These are phyloP conservation scores for Tetracladium marchalianum DNA, from an alignment of 495 filamentous ascomycete genomes.

Conservation along the genomic window DNA sequence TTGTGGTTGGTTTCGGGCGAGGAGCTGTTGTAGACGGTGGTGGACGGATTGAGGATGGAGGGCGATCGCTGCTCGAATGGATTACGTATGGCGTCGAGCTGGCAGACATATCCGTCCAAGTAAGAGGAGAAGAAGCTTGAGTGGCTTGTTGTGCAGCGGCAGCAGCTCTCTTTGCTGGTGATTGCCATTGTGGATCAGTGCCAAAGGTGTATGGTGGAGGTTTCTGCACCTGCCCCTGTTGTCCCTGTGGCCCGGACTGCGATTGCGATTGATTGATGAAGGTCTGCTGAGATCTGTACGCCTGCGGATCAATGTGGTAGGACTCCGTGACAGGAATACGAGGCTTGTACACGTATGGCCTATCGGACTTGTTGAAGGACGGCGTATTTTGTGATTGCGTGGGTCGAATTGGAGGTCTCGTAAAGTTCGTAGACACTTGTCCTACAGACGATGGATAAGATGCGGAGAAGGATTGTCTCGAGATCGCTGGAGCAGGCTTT, in stretches of 20 bases:
- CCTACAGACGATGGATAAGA: constrained; percentile 14
- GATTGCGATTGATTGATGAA: constrained; percentile 19
- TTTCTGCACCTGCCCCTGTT: constrained; percentile 11
- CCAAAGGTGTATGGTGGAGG: constrained; percentile 10
- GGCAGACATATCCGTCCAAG: too few relatives aligned
- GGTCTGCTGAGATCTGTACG: constrained; percentile 31
- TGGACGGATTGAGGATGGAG: too few relatives aligned
- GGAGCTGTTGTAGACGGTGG: too few relatives aligned
- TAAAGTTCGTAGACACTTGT: constrained; percentile 14
- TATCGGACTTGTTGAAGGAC: constrained; percentile 23
- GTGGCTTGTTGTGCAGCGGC: too few relatives aligned
- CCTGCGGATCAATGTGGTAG: constrained; percentile 22
- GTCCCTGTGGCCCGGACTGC: constrained; percentile 10
- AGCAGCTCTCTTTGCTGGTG: background rate
- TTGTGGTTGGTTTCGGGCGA: too few relatives aligned
- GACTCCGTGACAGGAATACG: constrained; percentile 22
- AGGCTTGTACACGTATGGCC: constrained; percentile 48
- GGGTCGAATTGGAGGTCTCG: constrained; percentile 2
- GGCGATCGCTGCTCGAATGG: too few relatives aligned
- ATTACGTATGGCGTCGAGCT: too few relatives aligned
- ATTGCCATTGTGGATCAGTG: constrained; percentile 11
- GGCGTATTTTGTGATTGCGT: background rate
- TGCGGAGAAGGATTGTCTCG: constrained; percentile 25
- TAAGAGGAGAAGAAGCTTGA: too few relatives aligned
- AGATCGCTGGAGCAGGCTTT: constrained; percentile 31